Conservation (phyloP, 768 basidiomycete species). For the Favolaschia claudopus region DNA sequence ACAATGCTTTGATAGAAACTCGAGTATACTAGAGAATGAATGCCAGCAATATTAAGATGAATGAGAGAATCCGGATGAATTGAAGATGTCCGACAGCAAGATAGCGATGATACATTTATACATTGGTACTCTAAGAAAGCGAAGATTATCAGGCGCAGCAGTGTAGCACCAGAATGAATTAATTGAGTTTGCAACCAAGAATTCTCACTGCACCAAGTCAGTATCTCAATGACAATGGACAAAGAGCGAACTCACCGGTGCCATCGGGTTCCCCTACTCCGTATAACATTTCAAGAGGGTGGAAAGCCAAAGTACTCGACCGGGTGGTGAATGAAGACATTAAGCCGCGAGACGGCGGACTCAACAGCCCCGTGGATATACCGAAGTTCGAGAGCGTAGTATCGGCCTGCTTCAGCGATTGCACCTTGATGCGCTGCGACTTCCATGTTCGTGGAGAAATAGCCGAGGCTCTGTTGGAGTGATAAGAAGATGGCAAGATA, state of each 20-base stretch:
- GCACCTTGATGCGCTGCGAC: slow-evolving; percentile 68
- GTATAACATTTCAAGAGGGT: slow-evolving; percentile 87
- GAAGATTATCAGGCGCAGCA: neutral
- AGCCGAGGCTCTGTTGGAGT: slow-evolving; percentile 61
- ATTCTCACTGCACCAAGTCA: slow-evolving; percentile 16
- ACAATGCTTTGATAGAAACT: no score
- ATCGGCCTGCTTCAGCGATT: slow-evolving; percentile 55
- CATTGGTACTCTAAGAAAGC: neutral
- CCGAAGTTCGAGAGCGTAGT: slow-evolving; percentile 51
- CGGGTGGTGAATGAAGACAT: slow-evolving; percentile 69
- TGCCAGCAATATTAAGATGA: no score
- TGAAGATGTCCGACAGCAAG: neutral
- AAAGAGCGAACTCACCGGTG: slow-evolving; percentile 45
- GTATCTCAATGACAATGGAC: neutral
- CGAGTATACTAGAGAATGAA: no score
- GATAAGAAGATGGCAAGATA: slow-evolving; percentile 14
- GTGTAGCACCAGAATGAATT: slow-evolving; percentile 1
- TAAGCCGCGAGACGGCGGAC: slow-evolving; percentile 60
- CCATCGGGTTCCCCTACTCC: slow-evolving; percentile 80
- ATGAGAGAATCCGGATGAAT: no score
- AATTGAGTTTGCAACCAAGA: slow-evolving; percentile 12
- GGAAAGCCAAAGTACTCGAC: slow-evolving; percentile 75
- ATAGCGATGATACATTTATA: neutral
- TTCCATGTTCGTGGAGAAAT: slow-evolving; percentile 68
- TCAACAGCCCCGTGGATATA: slow-evolving; percentile 61